phyloP scores from a whole-genome alignment of 306 rosid species.

The Elaeagnus macrophylla region DNA sequence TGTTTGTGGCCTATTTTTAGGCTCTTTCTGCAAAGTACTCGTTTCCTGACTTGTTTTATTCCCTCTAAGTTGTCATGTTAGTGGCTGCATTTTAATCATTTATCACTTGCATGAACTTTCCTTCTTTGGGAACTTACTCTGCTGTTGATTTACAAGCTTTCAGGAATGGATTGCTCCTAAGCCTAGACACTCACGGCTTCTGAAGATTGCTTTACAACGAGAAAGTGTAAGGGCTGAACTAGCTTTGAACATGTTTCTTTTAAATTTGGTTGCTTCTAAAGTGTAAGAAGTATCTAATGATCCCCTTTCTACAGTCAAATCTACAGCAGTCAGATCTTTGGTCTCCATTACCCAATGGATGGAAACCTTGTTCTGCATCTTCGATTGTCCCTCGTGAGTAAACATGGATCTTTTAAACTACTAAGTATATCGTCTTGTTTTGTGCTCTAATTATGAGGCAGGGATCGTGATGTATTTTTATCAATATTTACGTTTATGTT shows the following conservation, averaged over 20 bases:
- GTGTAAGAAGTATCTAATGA: conserved; percentile 1
- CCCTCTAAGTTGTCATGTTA: neutral
- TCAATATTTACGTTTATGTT: neutral
- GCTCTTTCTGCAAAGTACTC: no score
- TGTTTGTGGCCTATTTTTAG: no score
- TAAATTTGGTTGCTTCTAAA: conserved; percentile 2
- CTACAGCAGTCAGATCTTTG: conserved; percentile 54
- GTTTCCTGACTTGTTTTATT: no score
- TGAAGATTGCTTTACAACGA: conserved; percentile 67
- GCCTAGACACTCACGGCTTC: conserved; percentile 74
- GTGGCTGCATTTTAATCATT: neutral
- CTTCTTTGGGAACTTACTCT: neutral
- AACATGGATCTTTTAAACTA: conserved; percentile 1
- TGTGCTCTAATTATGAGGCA: neutral
- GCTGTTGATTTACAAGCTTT: conserved; percentile 17
- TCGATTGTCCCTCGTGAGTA: conserved; percentile 47
- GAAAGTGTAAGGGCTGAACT: conserved; percentile 57
- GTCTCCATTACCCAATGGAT: conserved; percentile 55
- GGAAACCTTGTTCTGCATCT: conserved; percentile 56
- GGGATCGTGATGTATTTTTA: conserved; percentile 1
- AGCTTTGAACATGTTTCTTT: conserved; percentile 15
- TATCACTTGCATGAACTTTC: neutral
- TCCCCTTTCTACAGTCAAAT: conserved; percentile 38
- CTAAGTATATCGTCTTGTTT: neutral
- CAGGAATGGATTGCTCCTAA: conserved; percentile 70